Percentiles rank a stretch among this genome's conserved stretches.
phyloP scores from a whole-genome alignment of 345 rosid genomes.

The Hibiscus tridactylites region DNA sequence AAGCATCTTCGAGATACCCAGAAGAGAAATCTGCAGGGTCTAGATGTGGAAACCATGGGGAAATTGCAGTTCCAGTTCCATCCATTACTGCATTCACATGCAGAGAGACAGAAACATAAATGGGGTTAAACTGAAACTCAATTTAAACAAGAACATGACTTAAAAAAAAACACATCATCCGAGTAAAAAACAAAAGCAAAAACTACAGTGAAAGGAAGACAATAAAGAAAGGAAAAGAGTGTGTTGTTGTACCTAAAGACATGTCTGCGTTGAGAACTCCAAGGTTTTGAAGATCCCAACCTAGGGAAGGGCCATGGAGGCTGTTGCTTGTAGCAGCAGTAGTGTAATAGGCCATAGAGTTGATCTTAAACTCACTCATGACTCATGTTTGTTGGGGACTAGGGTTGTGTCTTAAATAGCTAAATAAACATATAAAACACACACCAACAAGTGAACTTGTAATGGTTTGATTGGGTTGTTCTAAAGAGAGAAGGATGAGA shows the following conservation, averaged over 20 bases:
- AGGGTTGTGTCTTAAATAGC: conserved; percentile 8
- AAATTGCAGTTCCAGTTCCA: conserved; percentile 11
- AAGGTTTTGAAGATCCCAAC: conserved; percentile 81
- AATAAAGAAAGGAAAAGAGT: conserved; percentile 9
- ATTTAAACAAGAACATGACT: background rate
- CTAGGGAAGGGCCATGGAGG: conserved; percentile 28
- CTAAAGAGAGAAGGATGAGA: conserved; percentile 4
- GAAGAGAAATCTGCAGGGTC: conserved; percentile 51
- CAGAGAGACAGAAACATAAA: background rate
- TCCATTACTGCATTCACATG: conserved; percentile 38
- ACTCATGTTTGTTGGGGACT: conserved; percentile 19
- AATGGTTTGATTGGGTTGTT: conserved; percentile 11
- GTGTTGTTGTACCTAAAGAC: conserved; percentile 38
- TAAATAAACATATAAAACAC: background rate
- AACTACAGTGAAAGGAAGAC: conserved; percentile 18
- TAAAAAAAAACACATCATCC: too few species aligned
- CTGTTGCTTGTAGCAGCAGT: background rate
- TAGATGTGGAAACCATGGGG: conserved; percentile 32
- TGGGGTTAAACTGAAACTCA: background rate
- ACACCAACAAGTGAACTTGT: background rate
- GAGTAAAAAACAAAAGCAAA: background rate
- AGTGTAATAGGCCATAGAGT: conserved; percentile 20
- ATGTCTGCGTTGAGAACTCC: conserved; percentile 79
- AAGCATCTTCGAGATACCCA: conserved; percentile 85
- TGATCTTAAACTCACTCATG: conserved; percentile 39